Percentiles rank a stretch among this genome's conserved stretches.
phyloP scores from a whole-genome alignment of 108 stramenopile genomes.

The Pseudonitzschia multiseries region DNA sequence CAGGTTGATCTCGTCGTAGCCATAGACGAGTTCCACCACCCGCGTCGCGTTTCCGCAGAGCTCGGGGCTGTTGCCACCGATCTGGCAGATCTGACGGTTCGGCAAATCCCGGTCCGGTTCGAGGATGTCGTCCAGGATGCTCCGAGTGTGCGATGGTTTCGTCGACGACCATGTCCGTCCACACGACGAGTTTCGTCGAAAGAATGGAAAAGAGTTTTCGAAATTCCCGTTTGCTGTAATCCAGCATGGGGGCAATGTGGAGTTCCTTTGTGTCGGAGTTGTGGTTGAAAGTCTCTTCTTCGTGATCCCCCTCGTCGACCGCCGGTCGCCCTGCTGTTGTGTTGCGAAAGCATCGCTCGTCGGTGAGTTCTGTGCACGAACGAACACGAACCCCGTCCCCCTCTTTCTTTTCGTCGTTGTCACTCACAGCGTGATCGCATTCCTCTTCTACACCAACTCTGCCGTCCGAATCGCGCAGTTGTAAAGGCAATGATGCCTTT shows the following conservation, averaged over 20 bases:
- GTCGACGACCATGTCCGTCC: slow-evolving; percentile 81
- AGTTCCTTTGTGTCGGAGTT: slow-evolving; percentile 47
- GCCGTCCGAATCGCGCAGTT: too few species aligned
- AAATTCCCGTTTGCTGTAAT: slow-evolving; percentile 71
- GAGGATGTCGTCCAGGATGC: slow-evolving; percentile 42
- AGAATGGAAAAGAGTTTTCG: slow-evolving; percentile 65
- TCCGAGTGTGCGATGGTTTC: slow-evolving; percentile 48
- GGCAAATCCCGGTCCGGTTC: slow-evolving; percentile 27
- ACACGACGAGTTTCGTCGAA: slow-evolving; percentile 53
- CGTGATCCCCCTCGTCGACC: too few species aligned
- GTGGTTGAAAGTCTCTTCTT: background rate
- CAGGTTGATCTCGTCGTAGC: slow-evolving; percentile 75
- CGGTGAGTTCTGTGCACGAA: too few species aligned
- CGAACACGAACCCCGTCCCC: background rate
- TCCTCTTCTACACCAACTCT: too few species aligned
- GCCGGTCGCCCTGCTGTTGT: too few species aligned
- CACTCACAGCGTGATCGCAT: background rate
- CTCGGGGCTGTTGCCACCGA: slow-evolving; percentile 59
- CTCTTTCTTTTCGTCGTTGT: background rate
- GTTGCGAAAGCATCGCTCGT: too few species aligned
- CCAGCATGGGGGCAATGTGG: slow-evolving; percentile 81
- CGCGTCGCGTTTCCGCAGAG: slow-evolving; percentile 40
- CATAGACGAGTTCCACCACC: slow-evolving; percentile 39
- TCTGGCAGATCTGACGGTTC: slow-evolving; percentile 44
- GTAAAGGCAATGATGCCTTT: too few species aligned